A percentile compares a stretch with the other conserved stretches of the same genome.
These are phyloP conservation scores for Penicillium turbatum DNA, from an alignment of 495 filamentous ascomycete species.

Conservation along the genomic window DNA sequence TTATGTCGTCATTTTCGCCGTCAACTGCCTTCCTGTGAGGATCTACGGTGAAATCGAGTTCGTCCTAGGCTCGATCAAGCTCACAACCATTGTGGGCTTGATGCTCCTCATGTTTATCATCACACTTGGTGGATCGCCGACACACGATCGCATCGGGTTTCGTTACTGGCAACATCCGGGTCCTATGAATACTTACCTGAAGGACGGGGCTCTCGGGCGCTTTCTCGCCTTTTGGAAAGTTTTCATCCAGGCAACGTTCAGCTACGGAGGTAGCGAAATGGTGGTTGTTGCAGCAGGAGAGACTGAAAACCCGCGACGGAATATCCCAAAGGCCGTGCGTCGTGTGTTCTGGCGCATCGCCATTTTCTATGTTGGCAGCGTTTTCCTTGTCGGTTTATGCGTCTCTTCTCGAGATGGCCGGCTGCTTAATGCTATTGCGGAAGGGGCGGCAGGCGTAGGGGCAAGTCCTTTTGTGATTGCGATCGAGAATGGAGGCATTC, in stretches of 20 bases:
- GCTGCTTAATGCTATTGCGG: slow-evolving; percentile 20
- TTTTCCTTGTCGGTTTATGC: slow-evolving; percentile 49
- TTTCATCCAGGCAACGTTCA: slow-evolving; percentile 38
- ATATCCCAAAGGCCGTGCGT: slow-evolving; percentile 71
- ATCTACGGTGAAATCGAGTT: slow-evolving; percentile 49
- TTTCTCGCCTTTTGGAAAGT: slow-evolving; percentile 45
- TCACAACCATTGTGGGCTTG: slow-evolving; percentile 42
- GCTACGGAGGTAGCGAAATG: slow-evolving; percentile 60
- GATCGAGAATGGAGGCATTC: slow-evolving; percentile 55
- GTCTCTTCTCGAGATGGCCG: slow-evolving; percentile 24
- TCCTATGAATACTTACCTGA: slow-evolving; percentile 42
- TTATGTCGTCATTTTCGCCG: slow-evolving; percentile 38
- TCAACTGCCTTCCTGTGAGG: slow-evolving; percentile 38
- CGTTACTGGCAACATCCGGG: slow-evolving; percentile 50
- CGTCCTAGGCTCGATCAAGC: slow-evolving; percentile 40
- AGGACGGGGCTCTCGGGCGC: slow-evolving; percentile 26
- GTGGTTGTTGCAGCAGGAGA: slow-evolving; percentile 76
- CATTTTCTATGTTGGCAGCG: slow-evolving; percentile 65
- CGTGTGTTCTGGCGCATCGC: slow-evolving; percentile 78
- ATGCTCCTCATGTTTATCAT: slow-evolving; percentile 49
- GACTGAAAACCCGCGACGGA: slow-evolving; percentile 65
- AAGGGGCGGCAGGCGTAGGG: slow-evolving; percentile 40
- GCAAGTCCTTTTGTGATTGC: slow-evolving; percentile 37
- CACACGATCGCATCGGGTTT: slow-evolving; percentile 29
- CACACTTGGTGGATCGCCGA: slow-evolving; percentile 31